Percentiles rank a stretch among this genome's conserved stretches.
These are phyloP conservation scores for Aschersonia sp. DNA, from an alignment of 2,329 filamentous ascomycete genomes.

Conservation along the genomic window DNA sequence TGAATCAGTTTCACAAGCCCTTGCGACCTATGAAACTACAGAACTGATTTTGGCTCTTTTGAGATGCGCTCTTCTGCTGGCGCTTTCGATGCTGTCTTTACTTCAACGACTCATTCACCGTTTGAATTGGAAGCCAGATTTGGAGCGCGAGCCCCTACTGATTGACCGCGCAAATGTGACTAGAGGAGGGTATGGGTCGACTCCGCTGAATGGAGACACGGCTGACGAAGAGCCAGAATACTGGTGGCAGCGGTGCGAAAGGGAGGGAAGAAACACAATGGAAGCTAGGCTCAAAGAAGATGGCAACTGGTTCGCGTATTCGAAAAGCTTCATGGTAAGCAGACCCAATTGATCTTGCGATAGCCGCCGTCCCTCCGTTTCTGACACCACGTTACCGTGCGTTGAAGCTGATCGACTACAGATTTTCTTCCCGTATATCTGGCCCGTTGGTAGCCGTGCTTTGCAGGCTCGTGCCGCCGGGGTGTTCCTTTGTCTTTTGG, in stretches of 20 bases:
- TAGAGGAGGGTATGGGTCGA: constrained; percentile 26
- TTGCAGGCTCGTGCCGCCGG: constrained; percentile 55
- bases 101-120: constrained; percentile 12
- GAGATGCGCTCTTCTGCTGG: constrained; percentile 11
- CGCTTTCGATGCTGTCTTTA: constrained; percentile 13
- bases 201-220: constrained; percentile 21
- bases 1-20: constrained; percentile 1
- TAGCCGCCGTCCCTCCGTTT: no score
- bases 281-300: constrained; percentile 57
- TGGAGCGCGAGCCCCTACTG: constrained; percentile 45
- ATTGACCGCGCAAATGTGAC: constrained; percentile 14
- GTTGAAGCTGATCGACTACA: constrained; percentile 13
- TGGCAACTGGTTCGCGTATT: constrained; percentile 64
- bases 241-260: constrained; percentile 36
- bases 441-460: constrained; percentile 50
- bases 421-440: constrained; percentile 67
- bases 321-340: constrained; percentile 51
- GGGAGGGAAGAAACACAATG: constrained; percentile 41
- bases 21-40: constrained; percentile 8
- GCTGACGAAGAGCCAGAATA: constrained; percentile 30
- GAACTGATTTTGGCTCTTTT: constrained; percentile 9
- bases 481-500: constrained; percentile 53
- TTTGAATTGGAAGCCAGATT: constrained; percentile 23
- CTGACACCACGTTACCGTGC: no score
- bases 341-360: background rate